A percentile compares a stretch with the other conserved stretches of the same genome.
Conservation (phyloP, 805 yeast genomes). For the Teunomyces panamensis region DNA sequence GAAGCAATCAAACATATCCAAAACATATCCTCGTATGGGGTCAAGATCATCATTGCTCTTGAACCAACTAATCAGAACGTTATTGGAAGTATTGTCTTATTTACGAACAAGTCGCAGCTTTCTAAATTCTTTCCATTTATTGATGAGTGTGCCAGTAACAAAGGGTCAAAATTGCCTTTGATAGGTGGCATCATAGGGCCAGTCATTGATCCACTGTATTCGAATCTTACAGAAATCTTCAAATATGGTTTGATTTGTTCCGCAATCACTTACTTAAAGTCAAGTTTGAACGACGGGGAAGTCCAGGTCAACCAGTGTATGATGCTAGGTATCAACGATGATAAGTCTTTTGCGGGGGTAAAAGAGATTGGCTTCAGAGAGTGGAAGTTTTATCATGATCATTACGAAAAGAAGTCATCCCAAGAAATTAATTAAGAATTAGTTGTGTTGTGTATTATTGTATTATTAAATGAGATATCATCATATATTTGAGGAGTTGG, state of each 20-base stretch:
- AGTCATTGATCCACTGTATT: slow-evolving; percentile 51
- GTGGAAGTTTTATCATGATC: slow-evolving; percentile 38
- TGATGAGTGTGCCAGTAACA: slow-evolving; percentile 31
- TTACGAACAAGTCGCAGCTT: slow-evolving; percentile 44
- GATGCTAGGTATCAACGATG: slow-evolving; percentile 37
- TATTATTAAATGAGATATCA: neutral
- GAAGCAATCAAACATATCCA: slow-evolving; percentile 33
- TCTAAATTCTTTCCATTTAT: slow-evolving; percentile 52
- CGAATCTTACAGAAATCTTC: slow-evolving; percentile 52
- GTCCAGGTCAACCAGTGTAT: slow-evolving; percentile 30
- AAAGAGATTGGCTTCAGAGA: slow-evolving; percentile 41
- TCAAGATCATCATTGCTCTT: slow-evolving; percentile 48
- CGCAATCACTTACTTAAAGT: slow-evolving; percentile 47
- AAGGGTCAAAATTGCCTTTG: slow-evolving; percentile 8
- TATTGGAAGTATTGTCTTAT: slow-evolving; percentile 50
- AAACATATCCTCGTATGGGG: slow-evolving; percentile 29
- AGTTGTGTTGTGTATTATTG: neutral
- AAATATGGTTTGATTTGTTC: slow-evolving; percentile 57
- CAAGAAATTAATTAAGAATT: slow-evolving; percentile 1
- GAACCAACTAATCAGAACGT: slow-evolving; percentile 52
- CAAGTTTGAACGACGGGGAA: slow-evolving; percentile 24
- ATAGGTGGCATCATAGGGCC: slow-evolving; percentile 55
- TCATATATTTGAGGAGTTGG: neutral
- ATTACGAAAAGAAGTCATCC: slow-evolving; percentile 20
- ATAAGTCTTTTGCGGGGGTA: slow-evolving; percentile 31